Evolutionary conservation across 1,284 basidiomycete genomes (phyloP).

Genomic region (Exobasidium rhododendri): DNA sequence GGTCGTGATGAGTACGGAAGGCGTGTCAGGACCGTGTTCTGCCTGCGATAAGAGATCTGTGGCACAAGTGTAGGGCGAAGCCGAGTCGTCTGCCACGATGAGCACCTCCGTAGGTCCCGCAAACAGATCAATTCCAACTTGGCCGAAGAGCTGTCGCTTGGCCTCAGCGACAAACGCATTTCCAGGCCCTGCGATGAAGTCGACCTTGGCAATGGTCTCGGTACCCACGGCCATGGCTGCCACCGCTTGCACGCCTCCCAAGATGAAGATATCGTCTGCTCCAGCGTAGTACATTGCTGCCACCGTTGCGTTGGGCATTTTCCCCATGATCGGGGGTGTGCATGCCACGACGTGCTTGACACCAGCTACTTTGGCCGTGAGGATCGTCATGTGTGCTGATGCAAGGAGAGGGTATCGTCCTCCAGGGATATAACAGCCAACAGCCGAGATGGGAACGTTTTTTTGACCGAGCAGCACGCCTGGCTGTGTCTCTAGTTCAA

Average conservation of each 20-base stretch:
- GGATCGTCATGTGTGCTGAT: slow-evolving; percentile 36
- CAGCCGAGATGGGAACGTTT: slow-evolving; percentile 20
- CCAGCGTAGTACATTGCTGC: slow-evolving; percentile 13
- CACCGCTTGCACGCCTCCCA: slow-evolving; percentile 12
- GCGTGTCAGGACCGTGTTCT: slow-evolving; percentile 13
- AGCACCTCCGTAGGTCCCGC: slow-evolving; percentile 14
- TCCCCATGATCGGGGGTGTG: slow-evolving; percentile 8
- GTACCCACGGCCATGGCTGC: slow-evolving; percentile 12
- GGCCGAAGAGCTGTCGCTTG: slow-evolving; percentile 11
- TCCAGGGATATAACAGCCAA: slow-evolving; percentile 31
- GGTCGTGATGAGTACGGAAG: slow-evolving; percentile 16
- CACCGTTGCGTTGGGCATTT: slow-evolving; percentile 10
- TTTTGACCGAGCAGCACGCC: slow-evolving; percentile 34
- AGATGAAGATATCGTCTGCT: slow-evolving; percentile 9
- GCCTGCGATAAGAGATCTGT: slow-evolving; percentile 11
- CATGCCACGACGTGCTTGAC: slow-evolving; percentile 1
- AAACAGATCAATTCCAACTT: slow-evolving; percentile 13
- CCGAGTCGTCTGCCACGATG: slow-evolving; percentile 11
- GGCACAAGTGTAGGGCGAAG: background rate
- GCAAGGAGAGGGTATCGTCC: slow-evolving; percentile 28
- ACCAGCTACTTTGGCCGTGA: slow-evolving; percentile 31
- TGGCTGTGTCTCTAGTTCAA: slow-evolving; percentile 33
- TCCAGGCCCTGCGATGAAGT: slow-evolving; percentile 12
- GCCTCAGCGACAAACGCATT: slow-evolving; percentile 15
- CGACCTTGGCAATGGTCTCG: slow-evolving; percentile 11